Percentiles rank a stretch among this genome's conserved stretches.
Conservation (phyloP, 2,329 filamentous ascomycete species). For the Macrophomina pseudophaseolina region DNA sequence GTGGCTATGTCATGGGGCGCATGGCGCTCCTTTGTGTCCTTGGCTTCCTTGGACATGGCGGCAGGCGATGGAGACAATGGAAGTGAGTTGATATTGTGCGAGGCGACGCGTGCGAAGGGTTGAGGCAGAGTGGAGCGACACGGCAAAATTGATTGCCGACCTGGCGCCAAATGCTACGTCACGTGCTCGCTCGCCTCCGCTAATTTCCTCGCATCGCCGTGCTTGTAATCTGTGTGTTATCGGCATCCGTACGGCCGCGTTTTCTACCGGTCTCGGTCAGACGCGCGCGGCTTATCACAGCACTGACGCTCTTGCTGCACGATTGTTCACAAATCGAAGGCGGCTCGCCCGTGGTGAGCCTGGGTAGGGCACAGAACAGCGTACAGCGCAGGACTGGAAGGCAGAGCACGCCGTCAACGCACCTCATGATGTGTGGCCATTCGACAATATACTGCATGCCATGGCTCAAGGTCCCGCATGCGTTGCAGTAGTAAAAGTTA, state of each 20-base stretch:
- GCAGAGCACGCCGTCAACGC: slow-evolving; percentile 5
- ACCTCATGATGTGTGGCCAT: not conserved
- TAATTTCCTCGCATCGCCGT: not conserved
- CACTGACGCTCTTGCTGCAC: not conserved
- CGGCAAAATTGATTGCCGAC: slow-evolving; percentile 1
- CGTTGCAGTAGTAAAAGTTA: too few species aligned
- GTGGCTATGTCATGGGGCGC: slow-evolving; percentile 27
- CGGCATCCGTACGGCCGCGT: slow-evolving; percentile 12
- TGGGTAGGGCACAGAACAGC: too few species aligned
- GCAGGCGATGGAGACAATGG: not conserved
- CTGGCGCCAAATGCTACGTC: not conserved
- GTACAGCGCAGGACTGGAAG: not conserved
- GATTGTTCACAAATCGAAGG: not conserved
- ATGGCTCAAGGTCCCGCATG: not conserved
- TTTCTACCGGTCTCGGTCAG: not conserved
- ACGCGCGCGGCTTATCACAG: not conserved
- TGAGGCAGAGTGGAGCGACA: slow-evolving; percentile 4
- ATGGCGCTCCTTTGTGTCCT: slow-evolving; percentile 24
- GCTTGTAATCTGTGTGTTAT: not conserved
- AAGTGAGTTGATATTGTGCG: slow-evolving; percentile 23
- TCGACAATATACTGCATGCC: not conserved
- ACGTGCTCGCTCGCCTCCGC: not conserved
- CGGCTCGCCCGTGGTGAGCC: not conserved
- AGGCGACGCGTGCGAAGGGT: slow-evolving; percentile 15
- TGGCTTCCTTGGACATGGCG: slow-evolving; percentile 22